A percentile compares a stretch with the other conserved stretches of the same genome.
Evolutionary conservation across 2,329 filamentous ascomycete genomes (phyloP).

Genomic region (Cytospora piceicola): DNA sequence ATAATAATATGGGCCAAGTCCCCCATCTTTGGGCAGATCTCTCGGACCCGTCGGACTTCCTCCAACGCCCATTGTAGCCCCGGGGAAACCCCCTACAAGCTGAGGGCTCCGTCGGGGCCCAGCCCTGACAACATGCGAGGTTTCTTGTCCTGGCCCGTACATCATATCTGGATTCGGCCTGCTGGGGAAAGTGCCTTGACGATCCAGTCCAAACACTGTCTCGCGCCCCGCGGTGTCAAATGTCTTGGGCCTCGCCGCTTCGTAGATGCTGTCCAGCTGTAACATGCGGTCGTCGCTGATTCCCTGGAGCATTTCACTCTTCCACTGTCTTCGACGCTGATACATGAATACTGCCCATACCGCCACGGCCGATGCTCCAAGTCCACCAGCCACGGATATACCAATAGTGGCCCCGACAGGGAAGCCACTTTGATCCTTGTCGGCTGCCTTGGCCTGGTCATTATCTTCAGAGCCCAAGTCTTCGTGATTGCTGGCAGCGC

Average conservation of each 20-base stretch:
- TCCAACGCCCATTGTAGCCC: neutral
- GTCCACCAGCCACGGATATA: conserved; percentile 12
- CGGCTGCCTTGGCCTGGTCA: neutral
- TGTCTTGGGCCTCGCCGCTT: conserved; percentile 9
- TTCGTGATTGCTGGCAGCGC: neutral
- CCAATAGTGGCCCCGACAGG: conserved; percentile 16
- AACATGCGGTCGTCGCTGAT: conserved; percentile 24
- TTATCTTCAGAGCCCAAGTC: neutral
- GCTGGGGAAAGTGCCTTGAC: conserved; percentile 1
- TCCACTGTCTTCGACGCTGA: conserved; percentile 10
- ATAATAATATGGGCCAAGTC: conserved; percentile 6
- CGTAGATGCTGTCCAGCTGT: conserved; percentile 15
- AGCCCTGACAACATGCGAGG: conserved; percentile 15
- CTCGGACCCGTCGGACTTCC: neutral
- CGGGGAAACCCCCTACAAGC: neutral
- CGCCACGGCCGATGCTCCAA: conserved; percentile 11
- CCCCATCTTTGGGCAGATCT: conserved; percentile 5
- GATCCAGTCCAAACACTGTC: conserved; percentile 2
- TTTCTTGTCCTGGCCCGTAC: conserved; percentile 20
- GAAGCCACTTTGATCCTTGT: neutral
- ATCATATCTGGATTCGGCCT: conserved; percentile 3
- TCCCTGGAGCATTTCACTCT: conserved; percentile 17
- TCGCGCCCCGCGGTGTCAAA: conserved; percentile 14
- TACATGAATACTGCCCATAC: conserved; percentile 19
- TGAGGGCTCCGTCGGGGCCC: conserved; percentile 20